Evolutionary conservation across 2,329 filamentous ascomycete species (phyloP).

Genomic region (Cordyceps cateniannulata): DNA sequence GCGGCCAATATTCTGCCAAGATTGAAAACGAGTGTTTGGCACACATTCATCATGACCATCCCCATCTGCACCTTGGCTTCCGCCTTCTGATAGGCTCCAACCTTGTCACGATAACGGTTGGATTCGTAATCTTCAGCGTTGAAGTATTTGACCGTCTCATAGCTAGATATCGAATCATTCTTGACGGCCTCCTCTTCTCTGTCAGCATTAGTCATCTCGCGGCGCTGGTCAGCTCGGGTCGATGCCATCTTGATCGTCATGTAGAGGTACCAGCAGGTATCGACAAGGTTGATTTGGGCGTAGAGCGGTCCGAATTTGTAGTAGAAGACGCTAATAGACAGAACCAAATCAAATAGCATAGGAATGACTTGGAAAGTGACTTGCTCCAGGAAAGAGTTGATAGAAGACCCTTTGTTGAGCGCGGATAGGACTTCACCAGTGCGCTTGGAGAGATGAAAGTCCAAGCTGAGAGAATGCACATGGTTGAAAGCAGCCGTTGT

Average conservation of each 20-base stretch:
- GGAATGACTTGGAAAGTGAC: constrained; percentile 93
- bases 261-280: constrained; percentile 95
- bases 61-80: constrained; percentile 73
- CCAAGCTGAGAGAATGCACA: constrained; percentile 87
- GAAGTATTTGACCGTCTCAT: constrained; percentile 91
- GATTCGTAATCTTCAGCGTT: constrained; percentile 80
- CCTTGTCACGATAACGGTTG: constrained; percentile 62
- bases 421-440: constrained; percentile 95
- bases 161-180: constrained; percentile 98
- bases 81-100: constrained; percentile 63
- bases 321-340: constrained; percentile 79
- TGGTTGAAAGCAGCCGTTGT: constrained; percentile 96
- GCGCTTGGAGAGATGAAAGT: constrained; percentile 94
- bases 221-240: constrained; percentile 81
- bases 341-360: constrained; percentile 83
- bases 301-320: constrained; percentile 58
- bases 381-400: constrained; percentile 95
- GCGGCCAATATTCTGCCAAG: constrained; percentile 65
- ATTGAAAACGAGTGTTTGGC: constrained; percentile 75
- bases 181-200: constrained; percentile 96
- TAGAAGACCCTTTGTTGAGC: constrained; percentile 89
- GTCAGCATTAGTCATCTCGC: constrained; percentile 91
- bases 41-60: constrained; percentile 73
- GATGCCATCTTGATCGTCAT: constrained; percentile 94
- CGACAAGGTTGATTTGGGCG: constrained; percentile 79